phyloP scores from a whole-genome alignment of 495 filamentous ascomycete species.

The Hypoxylon subgilvum region DNA sequence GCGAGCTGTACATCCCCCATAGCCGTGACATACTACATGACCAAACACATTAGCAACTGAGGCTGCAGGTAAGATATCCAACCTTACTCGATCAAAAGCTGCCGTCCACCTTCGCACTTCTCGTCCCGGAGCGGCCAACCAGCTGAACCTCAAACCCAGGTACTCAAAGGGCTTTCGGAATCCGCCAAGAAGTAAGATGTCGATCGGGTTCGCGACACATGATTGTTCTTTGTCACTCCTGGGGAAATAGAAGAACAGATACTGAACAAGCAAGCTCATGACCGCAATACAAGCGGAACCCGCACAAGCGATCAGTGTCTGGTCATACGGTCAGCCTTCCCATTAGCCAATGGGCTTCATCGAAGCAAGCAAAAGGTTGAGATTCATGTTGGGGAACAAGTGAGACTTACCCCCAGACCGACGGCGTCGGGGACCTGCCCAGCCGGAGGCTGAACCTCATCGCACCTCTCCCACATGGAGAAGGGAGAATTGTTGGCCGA shows the following conservation, averaged over 20 bases:
- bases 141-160: slow-evolving; percentile 20
- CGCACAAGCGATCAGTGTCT: slow-evolving; percentile 36
- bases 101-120: slow-evolving; percentile 19
- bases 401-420: slow-evolving; percentile 31
- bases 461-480: slow-evolving; percentile 37
- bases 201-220: slow-evolving; percentile 27
- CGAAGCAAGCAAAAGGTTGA: too few relatives aligned
- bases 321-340: slow-evolving; percentile 12
- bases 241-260: slow-evolving; percentile 32
- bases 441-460: slow-evolving; percentile 33
- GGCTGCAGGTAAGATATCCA: background rate
- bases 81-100: slow-evolving; percentile 31
- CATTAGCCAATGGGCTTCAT: too few relatives aligned
- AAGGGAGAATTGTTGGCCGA: slow-evolving; percentile 31
- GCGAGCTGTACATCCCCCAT: slow-evolving; percentile 37
- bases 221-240: slow-evolving; percentile 15
- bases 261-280: slow-evolving; percentile 29
- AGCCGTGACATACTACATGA: slow-evolving; percentile 22
- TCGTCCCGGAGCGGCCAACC: slow-evolving; percentile 1
- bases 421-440: slow-evolving; percentile 36
- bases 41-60: slow-evolving; percentile 21
- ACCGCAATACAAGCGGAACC: slow-evolving; percentile 35
- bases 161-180: slow-evolving; percentile 33
- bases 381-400: background rate
- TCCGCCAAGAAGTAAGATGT: slow-evolving; percentile 22